Percentiles rank a stretch among this genome's conserved stretches.
phyloP scores from a whole-genome alignment of 139 green algal genomes.

The Pseudopediastrum boryanum region DNA sequence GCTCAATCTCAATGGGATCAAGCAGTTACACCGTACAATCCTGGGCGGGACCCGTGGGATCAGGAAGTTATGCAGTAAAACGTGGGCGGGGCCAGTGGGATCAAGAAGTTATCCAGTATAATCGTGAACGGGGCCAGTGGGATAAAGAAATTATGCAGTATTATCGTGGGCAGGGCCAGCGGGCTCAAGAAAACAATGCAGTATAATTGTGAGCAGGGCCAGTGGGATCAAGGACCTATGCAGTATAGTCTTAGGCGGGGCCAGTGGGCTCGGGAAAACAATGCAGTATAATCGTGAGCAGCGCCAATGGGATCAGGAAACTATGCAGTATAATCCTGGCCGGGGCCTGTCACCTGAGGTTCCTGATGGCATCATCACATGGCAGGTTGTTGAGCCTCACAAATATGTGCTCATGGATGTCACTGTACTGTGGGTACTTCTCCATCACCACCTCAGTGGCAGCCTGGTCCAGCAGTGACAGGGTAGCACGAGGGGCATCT shows the following conservation, averaged over 20 bases:
- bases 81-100: background rate
- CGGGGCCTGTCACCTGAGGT: slow-evolving; percentile 76
- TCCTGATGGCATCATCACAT: slow-evolving; percentile 88
- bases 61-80: background rate
- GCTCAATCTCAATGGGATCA: too few species aligned
- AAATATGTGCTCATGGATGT: slow-evolving; percentile 63
- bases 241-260: background rate
- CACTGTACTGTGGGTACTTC: slow-evolving; percentile 36
- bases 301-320: background rate
- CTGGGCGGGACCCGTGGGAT: background rate
- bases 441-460: slow-evolving; percentile 21
- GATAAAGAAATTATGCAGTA: too few species aligned
- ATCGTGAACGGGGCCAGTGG: background rate
- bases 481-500: slow-evolving; percentile 78
- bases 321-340: background rate
- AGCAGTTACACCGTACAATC: too few species aligned
- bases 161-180: background rate
- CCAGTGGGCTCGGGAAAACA: background rate
- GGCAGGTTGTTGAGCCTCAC: slow-evolving; percentile 91
- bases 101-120: background rate
- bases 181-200: background rate
- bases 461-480: slow-evolving; percentile 64
- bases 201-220: background rate
- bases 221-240: background rate
- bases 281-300: background rate